phyloP scores from a whole-genome alignment of 169 alveolate genomes.

The Ichthyophthirius multifiliis region DNA sequence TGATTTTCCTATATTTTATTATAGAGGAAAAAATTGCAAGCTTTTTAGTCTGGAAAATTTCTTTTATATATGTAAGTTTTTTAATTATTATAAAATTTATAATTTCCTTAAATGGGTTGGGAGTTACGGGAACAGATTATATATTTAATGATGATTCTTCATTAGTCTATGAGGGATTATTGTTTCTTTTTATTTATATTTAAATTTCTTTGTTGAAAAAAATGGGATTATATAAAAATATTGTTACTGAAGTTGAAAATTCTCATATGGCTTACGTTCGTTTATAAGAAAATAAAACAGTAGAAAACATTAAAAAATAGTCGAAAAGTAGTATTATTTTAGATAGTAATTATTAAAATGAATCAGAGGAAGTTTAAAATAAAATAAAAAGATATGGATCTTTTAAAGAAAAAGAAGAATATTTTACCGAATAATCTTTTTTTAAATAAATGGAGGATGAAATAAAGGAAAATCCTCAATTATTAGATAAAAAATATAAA shows the following conservation, averaged over 20 bases:
- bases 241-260: not conserved
- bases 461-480: not conserved
- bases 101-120: not conserved
- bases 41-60: not conserved
- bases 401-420: not conserved
- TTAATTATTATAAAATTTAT: not conserved
- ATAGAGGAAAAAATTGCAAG: not conserved
- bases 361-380: not conserved
- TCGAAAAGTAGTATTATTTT: not conserved
- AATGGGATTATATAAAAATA: not conserved
- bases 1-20: not conserved
- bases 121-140: too few relatives aligned
- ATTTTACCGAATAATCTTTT: not conserved
- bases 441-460: slow-evolving; percentile 9
- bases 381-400: not conserved
- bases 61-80: not conserved
- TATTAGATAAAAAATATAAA: not conserved
- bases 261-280: not conserved
- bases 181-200: not conserved
- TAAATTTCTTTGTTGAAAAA: not conserved
- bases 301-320: not conserved
- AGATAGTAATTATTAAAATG: not conserved
- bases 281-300: not conserved
- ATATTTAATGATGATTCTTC: not conserved
- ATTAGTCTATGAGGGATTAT: not conserved